phyloP scores from a whole-genome alignment of 1,284 basidiomycete species.

The Sanguinoderma infundibulare region DNA sequence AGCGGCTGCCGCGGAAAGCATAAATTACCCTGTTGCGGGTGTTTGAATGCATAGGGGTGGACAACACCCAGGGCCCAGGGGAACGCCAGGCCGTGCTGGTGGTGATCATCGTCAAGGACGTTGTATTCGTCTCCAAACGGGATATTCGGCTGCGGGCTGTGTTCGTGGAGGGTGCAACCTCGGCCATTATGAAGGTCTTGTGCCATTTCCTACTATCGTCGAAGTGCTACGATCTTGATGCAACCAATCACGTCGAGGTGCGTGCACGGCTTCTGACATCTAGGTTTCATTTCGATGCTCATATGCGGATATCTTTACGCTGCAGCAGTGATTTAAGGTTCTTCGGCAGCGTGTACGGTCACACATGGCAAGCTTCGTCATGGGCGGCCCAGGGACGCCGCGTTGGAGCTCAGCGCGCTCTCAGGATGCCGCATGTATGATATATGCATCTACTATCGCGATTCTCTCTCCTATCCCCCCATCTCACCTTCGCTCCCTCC shows the following conservation, averaged over 20 bases:
- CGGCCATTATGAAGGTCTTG: not conserved
- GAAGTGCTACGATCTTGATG: not conserved
- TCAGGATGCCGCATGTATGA: not conserved
- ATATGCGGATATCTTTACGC: not conserved
- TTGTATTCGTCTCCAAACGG: not conserved
- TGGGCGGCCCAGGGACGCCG: not conserved
- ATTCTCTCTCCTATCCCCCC: not conserved
- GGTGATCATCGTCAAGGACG: too few species aligned
- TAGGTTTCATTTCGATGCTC: not conserved
- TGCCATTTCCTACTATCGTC: not conserved
- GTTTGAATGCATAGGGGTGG: constrained; percentile 22
- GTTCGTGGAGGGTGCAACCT: not conserved
- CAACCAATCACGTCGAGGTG: not conserved
- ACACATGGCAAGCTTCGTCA: not conserved
- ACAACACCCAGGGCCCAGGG: too few species aligned
- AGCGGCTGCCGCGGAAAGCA: constrained; percentile 9
- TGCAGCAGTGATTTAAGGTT: constrained; percentile 1
- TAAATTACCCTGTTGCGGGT: constrained; percentile 7
- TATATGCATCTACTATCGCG: not conserved
- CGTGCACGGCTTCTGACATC: not conserved
- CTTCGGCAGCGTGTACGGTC: not conserved
- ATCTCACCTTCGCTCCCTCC: not conserved
- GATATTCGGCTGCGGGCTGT: not conserved
- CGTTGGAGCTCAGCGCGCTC: not conserved
- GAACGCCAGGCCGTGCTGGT: too few species aligned